Base-by-base conservation (phyloP, 2,329 filamentous ascomycete species). In the Epichloe glyceriae region DNA sequence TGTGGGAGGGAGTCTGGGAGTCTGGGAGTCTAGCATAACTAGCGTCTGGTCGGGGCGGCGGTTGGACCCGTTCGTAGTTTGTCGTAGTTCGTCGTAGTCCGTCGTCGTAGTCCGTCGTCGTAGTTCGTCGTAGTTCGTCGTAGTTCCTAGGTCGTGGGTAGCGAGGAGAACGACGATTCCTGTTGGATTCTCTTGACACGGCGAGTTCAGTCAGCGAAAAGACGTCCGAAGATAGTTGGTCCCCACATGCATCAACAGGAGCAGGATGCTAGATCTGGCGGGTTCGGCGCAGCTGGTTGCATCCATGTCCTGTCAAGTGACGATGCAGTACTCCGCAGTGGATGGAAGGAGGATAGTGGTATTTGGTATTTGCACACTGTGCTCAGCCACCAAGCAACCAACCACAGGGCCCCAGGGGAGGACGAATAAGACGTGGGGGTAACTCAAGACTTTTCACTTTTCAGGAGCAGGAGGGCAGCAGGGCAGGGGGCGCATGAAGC, bases 191-290 rank as follows among this genome's bases (percentile, higher is more conserved):
- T 22, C 22, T 22, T 22, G 22, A 22, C 26, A 30, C 26, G 26
- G 26, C 26, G 26, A 30, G 26, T 11, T 30, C 26, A 30, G 26
- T 30, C 19, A 42, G 40, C 40, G 40, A 22, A 42, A 20, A 4
- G 26, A 8, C 26, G 26, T 30, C 26, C 8, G 26, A 4, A 30
- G 8, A 30, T 30, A 10, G 26, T 11, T 11, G 26, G 26, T 11
- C 11, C 47, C 39, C 39, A 33, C 47, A 37, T 33, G 30, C 47
- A 49, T 26, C 30, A 15, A 19, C 17, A 41, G n/a, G 26, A 45
- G 34, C 20, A 45, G 20, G 34, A 44, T 50, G 34, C 34, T 4
- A 50, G 48, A 50, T 50, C 48, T 39, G 48, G 48, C 34, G 48
- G 48, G 22, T 11, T 50, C n/a, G 41, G 34, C 35, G 48, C 48